Percentiles rank a stretch among this genome's conserved stretches.
These are phyloP conservation scores for Teratosphaeria destructans DNA, from an alignment of 2,329 filamentous ascomycete species.

Conservation along the genomic window DNA sequence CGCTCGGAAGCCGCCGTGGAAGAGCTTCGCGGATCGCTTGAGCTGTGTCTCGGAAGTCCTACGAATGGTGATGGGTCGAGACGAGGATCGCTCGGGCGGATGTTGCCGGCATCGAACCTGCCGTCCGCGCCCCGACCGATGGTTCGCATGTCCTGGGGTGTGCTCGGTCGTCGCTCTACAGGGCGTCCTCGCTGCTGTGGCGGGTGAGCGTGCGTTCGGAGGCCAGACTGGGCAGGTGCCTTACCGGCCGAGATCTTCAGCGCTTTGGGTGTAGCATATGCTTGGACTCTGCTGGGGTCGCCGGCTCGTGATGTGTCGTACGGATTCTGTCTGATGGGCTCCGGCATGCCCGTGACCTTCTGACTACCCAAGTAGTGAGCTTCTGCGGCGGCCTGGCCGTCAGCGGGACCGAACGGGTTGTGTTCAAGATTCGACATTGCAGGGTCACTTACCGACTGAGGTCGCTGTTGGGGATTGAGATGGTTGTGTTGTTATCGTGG, in stretches of 20 bases:
- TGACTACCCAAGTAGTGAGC: constrained; percentile 1
- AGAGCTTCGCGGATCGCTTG: neutral
- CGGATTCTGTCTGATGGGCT: neutral
- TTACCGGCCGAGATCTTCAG: neutral
- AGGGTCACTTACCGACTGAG: neutral
- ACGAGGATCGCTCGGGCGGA: neutral
- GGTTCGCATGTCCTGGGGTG: neutral
- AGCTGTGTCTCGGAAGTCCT: neutral
- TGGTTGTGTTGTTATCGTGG: neutral
- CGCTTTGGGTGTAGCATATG: neutral
- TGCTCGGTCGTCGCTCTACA: neutral
- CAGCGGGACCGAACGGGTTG: neutral
- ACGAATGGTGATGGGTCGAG: neutral
- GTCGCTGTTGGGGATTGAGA: neutral
- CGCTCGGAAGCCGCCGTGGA: neutral
- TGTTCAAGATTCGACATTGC: constrained; percentile 1
- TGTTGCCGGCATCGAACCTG: neutral
- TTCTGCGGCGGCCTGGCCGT: neutral
- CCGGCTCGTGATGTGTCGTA: neutral
- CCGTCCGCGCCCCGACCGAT: neutral
- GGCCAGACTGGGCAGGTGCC: neutral
- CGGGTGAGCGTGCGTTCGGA: neutral
- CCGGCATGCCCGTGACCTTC: neutral
- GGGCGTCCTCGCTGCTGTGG: neutral
- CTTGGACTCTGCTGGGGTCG: neutral